Conservation (phyloP, 2,329 filamentous ascomycete genomes). For the Hypoxylon rubiginosum region DNA sequence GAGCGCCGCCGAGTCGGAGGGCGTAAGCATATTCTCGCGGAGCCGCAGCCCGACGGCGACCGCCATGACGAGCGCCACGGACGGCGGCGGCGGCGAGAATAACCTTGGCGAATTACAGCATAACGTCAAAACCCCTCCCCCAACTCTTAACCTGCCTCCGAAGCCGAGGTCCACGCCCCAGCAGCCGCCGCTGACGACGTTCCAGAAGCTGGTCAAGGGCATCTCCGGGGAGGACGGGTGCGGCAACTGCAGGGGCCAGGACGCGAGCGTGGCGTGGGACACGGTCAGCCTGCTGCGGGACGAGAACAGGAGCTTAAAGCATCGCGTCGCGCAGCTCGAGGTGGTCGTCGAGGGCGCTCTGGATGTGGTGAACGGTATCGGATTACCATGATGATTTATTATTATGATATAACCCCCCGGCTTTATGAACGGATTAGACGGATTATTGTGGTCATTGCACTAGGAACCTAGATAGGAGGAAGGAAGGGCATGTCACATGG, state of each 20-base stretch:
- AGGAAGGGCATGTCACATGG: too few relatives aligned
- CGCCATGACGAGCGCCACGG: constrained; percentile 51
- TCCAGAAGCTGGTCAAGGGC: constrained; percentile 64
- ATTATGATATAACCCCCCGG: constrained; percentile 5
- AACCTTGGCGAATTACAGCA: constrained; percentile 30
- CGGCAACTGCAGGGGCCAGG: constrained; percentile 69
- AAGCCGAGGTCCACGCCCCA: constrained; percentile 46
- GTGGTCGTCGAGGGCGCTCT: constrained; percentile 71
- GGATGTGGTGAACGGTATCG: constrained; percentile 70
- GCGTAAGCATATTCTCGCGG: constrained; percentile 74
- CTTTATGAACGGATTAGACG: not conserved
- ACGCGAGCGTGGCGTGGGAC: constrained; percentile 73
- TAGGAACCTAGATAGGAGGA: not conserved
- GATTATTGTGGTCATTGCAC: constrained; percentile 2
- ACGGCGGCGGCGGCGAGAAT: too few relatives aligned
- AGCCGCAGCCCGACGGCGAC: constrained; percentile 71
- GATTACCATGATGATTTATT: constrained; percentile 54
- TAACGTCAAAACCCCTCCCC: constrained; percentile 27
- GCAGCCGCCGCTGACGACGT: constrained; percentile 59
- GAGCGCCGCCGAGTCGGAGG: constrained; percentile 58
- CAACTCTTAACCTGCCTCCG: constrained; percentile 34
- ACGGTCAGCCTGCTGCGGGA: constrained; percentile 72
- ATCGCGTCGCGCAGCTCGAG: constrained; percentile 70
- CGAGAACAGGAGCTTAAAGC: constrained; percentile 73
- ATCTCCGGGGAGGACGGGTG: constrained; percentile 62